phyloP scores from a whole-genome alignment of 495 filamentous ascomycete species.

The Poronia punctata region DNA sequence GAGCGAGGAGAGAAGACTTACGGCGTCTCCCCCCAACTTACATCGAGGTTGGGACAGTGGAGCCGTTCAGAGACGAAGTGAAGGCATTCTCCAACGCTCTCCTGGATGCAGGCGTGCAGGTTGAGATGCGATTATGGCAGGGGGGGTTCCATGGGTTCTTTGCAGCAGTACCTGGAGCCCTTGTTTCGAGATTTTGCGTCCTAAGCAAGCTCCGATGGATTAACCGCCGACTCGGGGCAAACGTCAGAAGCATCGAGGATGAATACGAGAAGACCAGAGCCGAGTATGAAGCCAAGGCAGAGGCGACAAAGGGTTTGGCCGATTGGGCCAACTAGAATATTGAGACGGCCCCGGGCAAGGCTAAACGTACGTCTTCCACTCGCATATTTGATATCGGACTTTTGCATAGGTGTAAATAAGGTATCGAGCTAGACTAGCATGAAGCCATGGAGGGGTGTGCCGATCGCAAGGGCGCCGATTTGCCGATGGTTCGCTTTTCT shows the following conservation, averaged over 20 bases:
- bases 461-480: too few relatives aligned
- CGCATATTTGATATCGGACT: too few relatives aligned
- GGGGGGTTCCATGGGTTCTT: conserved; percentile 13
- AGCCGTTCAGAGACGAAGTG: conserved; percentile 16
- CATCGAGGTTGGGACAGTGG: conserved; percentile 9
- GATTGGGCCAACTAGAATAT: too few relatives aligned
- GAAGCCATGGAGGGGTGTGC: too few relatives aligned
- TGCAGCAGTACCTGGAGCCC: conserved; percentile 5
- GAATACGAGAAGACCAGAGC: conserved; percentile 2
- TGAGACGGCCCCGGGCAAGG: background rate
- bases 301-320: background rate
- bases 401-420: too few relatives aligned
- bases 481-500: too few relatives aligned
- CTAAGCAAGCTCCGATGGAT: conserved; percentile 7
- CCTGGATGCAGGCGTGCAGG: conserved; percentile 26
- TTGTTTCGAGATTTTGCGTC: conserved; percentile 5
- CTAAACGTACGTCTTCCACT: too few relatives aligned
- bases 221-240: background rate
- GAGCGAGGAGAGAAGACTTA: conserved; percentile 4
- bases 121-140: conserved; percentile 23
- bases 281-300: background rate
- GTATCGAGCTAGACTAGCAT: too few relatives aligned
- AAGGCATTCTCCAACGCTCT: conserved; percentile 14
- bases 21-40: conserved; percentile 7
- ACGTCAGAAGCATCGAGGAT: background rate